phyloP scores from a whole-genome alignment of 2,329 filamentous ascomycete species.

The Hortaea sp. region DNA sequence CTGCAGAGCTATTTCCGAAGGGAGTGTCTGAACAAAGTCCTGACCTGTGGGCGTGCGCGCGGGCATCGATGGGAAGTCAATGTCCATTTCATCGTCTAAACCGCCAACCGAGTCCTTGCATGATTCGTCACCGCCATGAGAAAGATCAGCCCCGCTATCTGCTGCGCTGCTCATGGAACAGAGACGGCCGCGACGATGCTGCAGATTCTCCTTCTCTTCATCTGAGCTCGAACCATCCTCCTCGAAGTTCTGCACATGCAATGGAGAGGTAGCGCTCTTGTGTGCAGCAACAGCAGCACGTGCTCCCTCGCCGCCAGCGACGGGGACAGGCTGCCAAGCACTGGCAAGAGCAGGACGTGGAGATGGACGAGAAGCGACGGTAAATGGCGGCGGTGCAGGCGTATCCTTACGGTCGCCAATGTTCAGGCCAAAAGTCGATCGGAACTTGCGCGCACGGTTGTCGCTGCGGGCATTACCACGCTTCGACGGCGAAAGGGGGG shows the following conservation, averaged over 20 bases:
- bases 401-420: constrained; percentile 23
- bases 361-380: constrained; percentile 10
- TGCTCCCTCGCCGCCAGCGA: constrained; percentile 22
- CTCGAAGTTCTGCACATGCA: neutral
- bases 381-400: constrained; percentile 18
- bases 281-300: constrained; percentile 21
- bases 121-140: constrained; percentile 11
- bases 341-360: constrained; percentile 1
- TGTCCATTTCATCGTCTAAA: constrained; percentile 19
- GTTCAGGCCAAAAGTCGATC: constrained; percentile 6
- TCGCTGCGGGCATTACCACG: constrained; percentile 16
- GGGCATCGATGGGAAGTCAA: constrained; percentile 1
- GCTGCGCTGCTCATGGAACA: constrained; percentile 24
- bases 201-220: neutral
- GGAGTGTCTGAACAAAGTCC: constrained; percentile 38
- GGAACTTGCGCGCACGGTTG: constrained; percentile 19
- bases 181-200: constrained; percentile 15
- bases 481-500: constrained; percentile 21
- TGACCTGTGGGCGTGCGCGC: neutral
- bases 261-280: neutral
- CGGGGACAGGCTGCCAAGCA: constrained; percentile 1
- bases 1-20: constrained; percentile 48
- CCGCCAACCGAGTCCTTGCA: constrained; percentile 23
- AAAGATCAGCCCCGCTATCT: constrained; percentile 28
- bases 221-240: neutral